Conservation (phyloP, 2,329 filamentous ascomycete genomes). For the Diaporthe velutina region DNA sequence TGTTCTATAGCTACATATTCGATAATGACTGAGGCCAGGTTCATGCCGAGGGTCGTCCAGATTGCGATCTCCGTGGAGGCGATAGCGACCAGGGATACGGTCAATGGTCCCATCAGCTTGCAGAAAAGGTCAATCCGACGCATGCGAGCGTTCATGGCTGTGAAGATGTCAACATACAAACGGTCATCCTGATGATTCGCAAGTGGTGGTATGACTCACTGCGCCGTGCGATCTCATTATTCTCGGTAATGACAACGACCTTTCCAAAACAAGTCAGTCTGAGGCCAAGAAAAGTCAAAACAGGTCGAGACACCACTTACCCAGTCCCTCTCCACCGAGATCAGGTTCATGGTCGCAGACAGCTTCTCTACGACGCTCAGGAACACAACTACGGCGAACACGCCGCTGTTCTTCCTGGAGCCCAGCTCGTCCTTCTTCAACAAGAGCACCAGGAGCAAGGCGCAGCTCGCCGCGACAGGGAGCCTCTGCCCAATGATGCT, state of each 20-base stretch:
- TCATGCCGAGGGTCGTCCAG: constrained; percentile 60
- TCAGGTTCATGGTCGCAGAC: constrained; percentile 69
- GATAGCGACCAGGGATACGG: constrained; percentile 62
- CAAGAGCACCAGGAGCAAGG: constrained; percentile 55
- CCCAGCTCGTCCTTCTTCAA: constrained; percentile 44
- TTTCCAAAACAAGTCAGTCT: constrained; percentile 42
- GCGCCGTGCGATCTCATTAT: constrained; percentile 48
- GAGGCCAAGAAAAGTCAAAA: neutral
- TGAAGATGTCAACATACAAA: neutral
- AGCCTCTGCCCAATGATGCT: constrained; percentile 62
- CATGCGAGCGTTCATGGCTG: constrained; percentile 65
- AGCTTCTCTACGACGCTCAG: constrained; percentile 80
- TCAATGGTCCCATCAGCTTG: constrained; percentile 67
- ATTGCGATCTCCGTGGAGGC: constrained; percentile 61
- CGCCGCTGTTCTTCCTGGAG: constrained; percentile 43
- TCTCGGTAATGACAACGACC: constrained; percentile 63
- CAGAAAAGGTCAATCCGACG: constrained; percentile 70
- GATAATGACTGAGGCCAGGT: constrained; percentile 57
- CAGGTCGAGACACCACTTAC: constrained; percentile 47
- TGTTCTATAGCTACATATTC: constrained; percentile 65
- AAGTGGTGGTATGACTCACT: constrained; percentile 25
- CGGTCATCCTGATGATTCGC: no score
- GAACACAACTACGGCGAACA: constrained; percentile 56
- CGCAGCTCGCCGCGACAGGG: constrained; percentile 62
- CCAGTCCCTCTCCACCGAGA: constrained; percentile 81